Base-by-base conservation (phyloP, 495 filamentous ascomycete genomes). In the Tuber umbilicatum region DNA sequence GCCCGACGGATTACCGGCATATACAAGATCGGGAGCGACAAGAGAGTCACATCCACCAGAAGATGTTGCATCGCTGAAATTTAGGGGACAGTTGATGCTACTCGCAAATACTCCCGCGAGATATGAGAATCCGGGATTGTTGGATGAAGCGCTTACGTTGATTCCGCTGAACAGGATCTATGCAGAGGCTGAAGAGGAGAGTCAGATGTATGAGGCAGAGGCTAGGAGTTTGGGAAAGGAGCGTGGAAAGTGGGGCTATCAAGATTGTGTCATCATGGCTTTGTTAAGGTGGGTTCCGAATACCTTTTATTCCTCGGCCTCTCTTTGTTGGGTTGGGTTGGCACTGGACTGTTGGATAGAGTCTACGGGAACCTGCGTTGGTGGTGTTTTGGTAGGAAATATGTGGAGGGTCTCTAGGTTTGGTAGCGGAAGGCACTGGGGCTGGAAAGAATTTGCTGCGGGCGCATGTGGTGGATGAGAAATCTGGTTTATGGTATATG, bases 131-230 rank as follows among this genome's bases (percentile, higher is more conserved):
- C 95, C 96, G 0, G 96, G 95, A 47, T 86, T 98, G 43, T 86
- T 99, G 50, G 95, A 99, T 83, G 96, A 98, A 83, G 96, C 95
- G 7, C 85, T 99, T 23, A 87, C 89, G 60, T 85, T 89, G 31
- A 92, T 99, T 68, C 96, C 96, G 0, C 84, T 98, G n/a, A 93
- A 97, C 79, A 89, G 91, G 76, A 90, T 99, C 80, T 97, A 98
- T 83, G 87, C 90, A 69, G 94, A 97, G 81, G 95, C 95, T 50
- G 93, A 98, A 81, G 94, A 98, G 79, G 94, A 98, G 82, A 89
- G 87, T 72, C 91, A 97, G 78, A 90, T 97, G 55, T 85, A 97
- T 74, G 88, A 91, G 78, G 95, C 93, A 1, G 88, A 94, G 82
- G 94, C 95, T 16, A 91, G 90, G 79, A 94, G 92, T 78, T 87